Percentiles rank a stretch among this genome's conserved stretches.
phyloP scores from a whole-genome alignment of 2,329 filamentous ascomycete genomes.

The Grosmannia huntii region DNA sequence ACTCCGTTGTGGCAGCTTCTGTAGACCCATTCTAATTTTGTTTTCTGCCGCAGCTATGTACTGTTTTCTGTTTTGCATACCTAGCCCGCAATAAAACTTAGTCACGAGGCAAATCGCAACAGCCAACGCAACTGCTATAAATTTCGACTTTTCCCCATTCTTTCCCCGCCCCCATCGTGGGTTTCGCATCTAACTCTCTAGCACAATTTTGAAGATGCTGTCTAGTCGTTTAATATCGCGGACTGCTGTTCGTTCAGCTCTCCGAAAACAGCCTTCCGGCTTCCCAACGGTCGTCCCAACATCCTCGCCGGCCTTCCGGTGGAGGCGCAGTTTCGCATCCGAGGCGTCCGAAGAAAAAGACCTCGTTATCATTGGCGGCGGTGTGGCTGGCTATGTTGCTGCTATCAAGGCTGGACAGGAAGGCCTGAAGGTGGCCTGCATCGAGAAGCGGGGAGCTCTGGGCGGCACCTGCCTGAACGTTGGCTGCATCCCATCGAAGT shows the following conservation, averaged over 20 bases:
- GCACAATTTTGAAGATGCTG: constrained; percentile 35
- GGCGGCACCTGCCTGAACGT: constrained; percentile 98
- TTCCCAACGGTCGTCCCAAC: constrained; percentile 36
- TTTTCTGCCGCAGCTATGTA: too few relatives aligned
- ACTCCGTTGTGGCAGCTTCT: too few relatives aligned
- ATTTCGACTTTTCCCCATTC: background rate
- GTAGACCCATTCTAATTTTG: too few relatives aligned
- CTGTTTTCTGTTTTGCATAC: too few relatives aligned
- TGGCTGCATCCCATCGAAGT: constrained; percentile 98
- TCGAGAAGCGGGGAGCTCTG: constrained; percentile 92
- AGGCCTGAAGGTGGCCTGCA: constrained; percentile 91
- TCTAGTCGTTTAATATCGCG: constrained; percentile 48
- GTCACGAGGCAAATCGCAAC: too few relatives aligned
- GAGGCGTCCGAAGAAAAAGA: constrained; percentile 73
- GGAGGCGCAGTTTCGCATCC: constrained; percentile 46
- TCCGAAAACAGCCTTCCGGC: constrained; percentile 28
- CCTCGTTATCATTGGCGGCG: constrained; percentile 92
- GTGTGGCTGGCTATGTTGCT: constrained; percentile 95
- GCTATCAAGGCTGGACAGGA: constrained; percentile 98
- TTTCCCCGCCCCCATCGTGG: background rate
- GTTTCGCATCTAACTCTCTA: background rate
- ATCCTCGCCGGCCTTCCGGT: constrained; percentile 30
- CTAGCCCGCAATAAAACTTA: too few relatives aligned
- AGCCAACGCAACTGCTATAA: background rate
- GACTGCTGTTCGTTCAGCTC: constrained; percentile 42